A percentile compares a stretch with the other conserved stretches of the same genome.
Evolutionary conservation across 2,329 filamentous ascomycete species (phyloP).

Genomic region (Xylariaceae sp.): DNA sequence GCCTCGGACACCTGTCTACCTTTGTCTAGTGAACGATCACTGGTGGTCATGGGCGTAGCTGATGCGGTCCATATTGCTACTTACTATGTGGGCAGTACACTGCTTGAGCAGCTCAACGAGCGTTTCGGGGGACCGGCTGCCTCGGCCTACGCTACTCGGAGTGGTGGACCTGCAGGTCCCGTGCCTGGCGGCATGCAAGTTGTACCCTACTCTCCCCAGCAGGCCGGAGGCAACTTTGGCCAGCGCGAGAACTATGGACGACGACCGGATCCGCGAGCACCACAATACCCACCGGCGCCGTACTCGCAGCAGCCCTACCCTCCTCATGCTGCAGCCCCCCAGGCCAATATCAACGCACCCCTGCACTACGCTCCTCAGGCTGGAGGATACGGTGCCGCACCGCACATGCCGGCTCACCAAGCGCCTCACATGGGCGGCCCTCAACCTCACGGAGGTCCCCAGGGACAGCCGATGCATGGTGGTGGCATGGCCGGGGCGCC

Average conservation of each 20-base stretch:
- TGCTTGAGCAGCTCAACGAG: conserved; percentile 94
- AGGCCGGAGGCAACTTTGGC: conserved; percentile 85
- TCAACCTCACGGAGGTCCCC: conserved; percentile 57
- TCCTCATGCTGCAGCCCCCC: conserved; percentile 51
- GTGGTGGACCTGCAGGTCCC: conserved; percentile 84
- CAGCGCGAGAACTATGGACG: conserved; percentile 77
- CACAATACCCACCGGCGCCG: conserved; percentile 67
- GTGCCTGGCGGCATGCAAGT: conserved; percentile 98
- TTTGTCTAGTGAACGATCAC: conserved; percentile 91
- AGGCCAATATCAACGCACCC: conserved; percentile 54
- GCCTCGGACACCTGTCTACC: conserved; percentile 93
- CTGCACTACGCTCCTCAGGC: conserved; percentile 79
- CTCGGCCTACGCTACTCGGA: conserved; percentile 95
- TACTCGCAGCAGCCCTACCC: conserved; percentile 75
- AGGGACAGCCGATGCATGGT: conserved; percentile 67
- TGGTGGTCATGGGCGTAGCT: conserved; percentile 94
- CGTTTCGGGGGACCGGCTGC: conserved; percentile 92
- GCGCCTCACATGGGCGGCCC: conserved; percentile 56
- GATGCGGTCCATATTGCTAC: conserved; percentile 98
- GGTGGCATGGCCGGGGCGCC: conserved; percentile 68
- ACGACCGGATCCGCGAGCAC: conserved; percentile 64
- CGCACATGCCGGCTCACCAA: conserved; percentile 68
- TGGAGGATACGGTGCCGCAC: conserved; percentile 68
- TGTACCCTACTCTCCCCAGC: conserved; percentile 93
- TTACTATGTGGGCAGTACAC: conserved; percentile 97